These are phyloP conservation scores for Leccinum olivaceopallidum DNA, from an alignment of 768 basidiomycete genomes.

Conservation along the genomic window DNA sequence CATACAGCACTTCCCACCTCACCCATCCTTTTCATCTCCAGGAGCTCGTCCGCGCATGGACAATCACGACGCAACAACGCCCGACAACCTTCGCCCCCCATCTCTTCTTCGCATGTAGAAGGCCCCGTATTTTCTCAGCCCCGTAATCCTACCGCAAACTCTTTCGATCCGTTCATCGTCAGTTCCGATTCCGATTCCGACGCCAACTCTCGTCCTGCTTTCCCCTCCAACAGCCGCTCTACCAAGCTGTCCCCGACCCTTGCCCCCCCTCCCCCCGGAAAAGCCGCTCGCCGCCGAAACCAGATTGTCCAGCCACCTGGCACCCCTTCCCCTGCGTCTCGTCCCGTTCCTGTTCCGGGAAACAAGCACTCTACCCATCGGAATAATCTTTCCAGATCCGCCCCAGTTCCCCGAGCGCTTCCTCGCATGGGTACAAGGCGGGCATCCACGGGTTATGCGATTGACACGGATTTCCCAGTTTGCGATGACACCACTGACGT, in stretches of 20 bases:
- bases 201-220: slow-evolving; percentile 35
- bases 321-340: slow-evolving; percentile 40
- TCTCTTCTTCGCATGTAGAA: slow-evolving; percentile 70
- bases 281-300: slow-evolving; percentile 60
- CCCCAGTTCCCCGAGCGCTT: slow-evolving; percentile 44
- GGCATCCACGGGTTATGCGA: slow-evolving; percentile 29
- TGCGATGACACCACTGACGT: slow-evolving; percentile 71
- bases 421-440: slow-evolving; percentile 35
- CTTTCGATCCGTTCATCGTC: slow-evolving; percentile 50
- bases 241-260: slow-evolving; percentile 42
- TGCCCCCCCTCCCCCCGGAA: slow-evolving; percentile 50
- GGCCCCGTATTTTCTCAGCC: slow-evolving; percentile 33
- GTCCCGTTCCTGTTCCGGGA: slow-evolving; percentile 54
- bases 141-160: slow-evolving; percentile 38
- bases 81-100: slow-evolving; percentile 66
- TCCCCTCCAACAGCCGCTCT: slow-evolving; percentile 17
- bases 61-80: slow-evolving; percentile 49
- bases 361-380: slow-evolving; percentile 15
- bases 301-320: slow-evolving; percentile 31
- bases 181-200: slow-evolving; percentile 46
- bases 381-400: slow-evolving; percentile 49
- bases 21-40: slow-evolving; percentile 20
- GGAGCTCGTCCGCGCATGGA: slow-evolving; percentile 47
- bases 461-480: slow-evolving; percentile 52
- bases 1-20: neutral